A percentile compares a stretch with the other conserved stretches of the same genome.
Evolutionary conservation across 805 yeast genomes (phyloP).

Genomic region (baker's yeast (Saccharomyces cerevisiae)): DNA sequence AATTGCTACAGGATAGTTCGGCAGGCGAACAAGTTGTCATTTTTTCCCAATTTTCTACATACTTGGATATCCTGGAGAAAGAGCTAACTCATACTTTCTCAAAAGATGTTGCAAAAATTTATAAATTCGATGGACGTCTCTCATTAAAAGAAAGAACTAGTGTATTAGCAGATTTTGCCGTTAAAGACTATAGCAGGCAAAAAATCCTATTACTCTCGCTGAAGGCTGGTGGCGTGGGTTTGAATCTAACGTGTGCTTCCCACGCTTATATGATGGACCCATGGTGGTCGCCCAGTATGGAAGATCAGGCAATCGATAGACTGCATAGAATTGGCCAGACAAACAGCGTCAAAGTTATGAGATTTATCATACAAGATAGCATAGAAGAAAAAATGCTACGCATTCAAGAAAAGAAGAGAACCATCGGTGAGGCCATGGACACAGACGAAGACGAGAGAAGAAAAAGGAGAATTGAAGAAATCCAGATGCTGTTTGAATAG

Average conservation of each 20-base stretch:
- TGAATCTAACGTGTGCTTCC: conserved; percentile 78
- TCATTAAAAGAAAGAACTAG: conserved; percentile 54
- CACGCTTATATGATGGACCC: conserved; percentile 90
- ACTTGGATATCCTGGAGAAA: conserved; percentile 61
- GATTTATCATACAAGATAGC: conserved; percentile 76
- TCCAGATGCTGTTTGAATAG: conserved; percentile 53
- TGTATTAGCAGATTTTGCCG: conserved; percentile 49
- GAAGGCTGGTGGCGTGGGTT: conserved; percentile 92
- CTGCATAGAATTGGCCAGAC: conserved; percentile 86
- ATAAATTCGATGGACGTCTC: conserved; percentile 79
- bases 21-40: conserved; percentile 73
- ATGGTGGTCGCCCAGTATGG: conserved; percentile 93
- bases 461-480: conserved; percentile 62
- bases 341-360: conserved; percentile 57
- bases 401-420: conserved; percentile 78
- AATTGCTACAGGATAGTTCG: conserved; percentile 43
- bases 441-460: conserved; percentile 69
- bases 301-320: conserved; percentile 86
- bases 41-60: conserved; percentile 84
- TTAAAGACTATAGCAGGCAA: conserved; percentile 24
- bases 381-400: conserved; percentile 83
- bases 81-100: conserved; percentile 48
- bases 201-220: conserved; percentile 61
- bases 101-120: conserved; percentile 29
- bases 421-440: conserved; percentile 71